Percentiles rank a stretch among this genome's conserved stretches.
These are phyloP conservation scores for Anastatica hierochuntica DNA, from an alignment of 345 rosid species.

Conservation along the genomic window DNA sequence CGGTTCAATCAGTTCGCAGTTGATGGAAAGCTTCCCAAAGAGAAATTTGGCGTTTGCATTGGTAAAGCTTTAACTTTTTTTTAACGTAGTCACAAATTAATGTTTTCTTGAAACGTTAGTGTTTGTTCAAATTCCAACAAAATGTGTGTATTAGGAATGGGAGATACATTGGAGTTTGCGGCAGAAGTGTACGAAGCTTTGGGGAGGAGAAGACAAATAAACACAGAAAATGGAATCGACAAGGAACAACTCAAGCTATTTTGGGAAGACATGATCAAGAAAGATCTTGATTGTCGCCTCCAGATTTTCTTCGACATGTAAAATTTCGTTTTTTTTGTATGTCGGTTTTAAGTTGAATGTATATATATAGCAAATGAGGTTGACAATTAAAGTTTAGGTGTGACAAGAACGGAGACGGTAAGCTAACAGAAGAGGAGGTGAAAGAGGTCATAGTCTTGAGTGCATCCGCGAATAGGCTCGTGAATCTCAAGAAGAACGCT, in stretches of 20 bases:
- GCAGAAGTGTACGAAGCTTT: constrained; percentile 67
- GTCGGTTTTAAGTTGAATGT: too few relatives aligned
- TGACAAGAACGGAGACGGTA: constrained; percentile 97
- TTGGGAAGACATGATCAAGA: constrained; percentile 83
- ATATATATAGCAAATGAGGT: background rate
- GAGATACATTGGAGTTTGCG: constrained; percentile 80
- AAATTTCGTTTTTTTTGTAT: too few relatives aligned
- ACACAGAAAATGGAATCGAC: constrained; percentile 45
- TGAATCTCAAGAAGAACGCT: constrained; percentile 63
- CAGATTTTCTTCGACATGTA: constrained; percentile 96
- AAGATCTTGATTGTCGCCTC: constrained; percentile 72
- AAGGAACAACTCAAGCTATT: constrained; percentile 53
- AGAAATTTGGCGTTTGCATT: constrained; percentile 70
- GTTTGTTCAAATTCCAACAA: too few relatives aligned
- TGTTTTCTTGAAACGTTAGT: too few relatives aligned
- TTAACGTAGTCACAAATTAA: too few relatives aligned
- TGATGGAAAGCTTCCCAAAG: constrained; percentile 42
- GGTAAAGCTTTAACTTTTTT: too few relatives aligned
- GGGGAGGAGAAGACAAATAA: constrained; percentile 54
- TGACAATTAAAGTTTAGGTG: constrained; percentile 60
- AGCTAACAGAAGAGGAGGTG: constrained; percentile 77
- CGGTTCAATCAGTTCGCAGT: constrained; percentile 59
- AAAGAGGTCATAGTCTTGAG: constrained; percentile 81
- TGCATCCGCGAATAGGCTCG: constrained; percentile 78
- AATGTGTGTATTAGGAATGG: constrained; percentile 56